A percentile compares a stretch with the other conserved stretches of the same genome.
These are phyloP conservation scores for Pythium dissotocum DNA, from an alignment of 352 stramenopile species.

Conservation along the genomic window DNA sequence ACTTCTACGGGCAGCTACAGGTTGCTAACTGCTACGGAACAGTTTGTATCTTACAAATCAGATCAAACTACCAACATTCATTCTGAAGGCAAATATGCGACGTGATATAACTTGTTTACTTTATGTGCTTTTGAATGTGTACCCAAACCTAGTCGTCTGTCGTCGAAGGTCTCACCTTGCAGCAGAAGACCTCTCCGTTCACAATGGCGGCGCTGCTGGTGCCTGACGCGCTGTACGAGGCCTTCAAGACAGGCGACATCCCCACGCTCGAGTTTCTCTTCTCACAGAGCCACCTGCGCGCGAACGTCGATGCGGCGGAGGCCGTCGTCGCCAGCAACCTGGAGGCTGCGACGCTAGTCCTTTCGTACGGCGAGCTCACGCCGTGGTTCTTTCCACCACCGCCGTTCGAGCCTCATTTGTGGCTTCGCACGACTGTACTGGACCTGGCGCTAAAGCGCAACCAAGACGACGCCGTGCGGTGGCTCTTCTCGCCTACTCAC, in stretches of 20 bases:
- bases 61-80: too few species aligned
- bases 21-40: too few species aligned
- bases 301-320: neutral
- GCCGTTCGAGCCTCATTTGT: neutral
- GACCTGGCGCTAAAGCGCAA: neutral
- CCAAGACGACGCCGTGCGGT: too few species aligned
- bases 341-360: neutral
- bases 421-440: neutral
- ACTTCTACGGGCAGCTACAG: too few species aligned
- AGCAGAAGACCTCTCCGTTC: too few species aligned
- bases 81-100: too few species aligned
- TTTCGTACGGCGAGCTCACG: neutral
- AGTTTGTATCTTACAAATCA: too few species aligned
- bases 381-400: neutral
- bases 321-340: neutral
- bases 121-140: too few species aligned
- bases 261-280: neutral
- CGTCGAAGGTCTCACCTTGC: too few species aligned
- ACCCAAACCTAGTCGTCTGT: too few species aligned
- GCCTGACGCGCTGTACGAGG: neutral
- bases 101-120: too few species aligned
- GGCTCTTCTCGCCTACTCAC: too few species aligned
- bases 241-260: neutral
- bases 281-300: neutral
- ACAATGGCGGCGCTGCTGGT: neutral